A percentile compares a stretch with the other conserved stretches of the same genome.
Evolutionary conservation across 2,329 filamentous ascomycete genomes (phyloP).

Genomic region (Cordyceps cicadae): DNA sequence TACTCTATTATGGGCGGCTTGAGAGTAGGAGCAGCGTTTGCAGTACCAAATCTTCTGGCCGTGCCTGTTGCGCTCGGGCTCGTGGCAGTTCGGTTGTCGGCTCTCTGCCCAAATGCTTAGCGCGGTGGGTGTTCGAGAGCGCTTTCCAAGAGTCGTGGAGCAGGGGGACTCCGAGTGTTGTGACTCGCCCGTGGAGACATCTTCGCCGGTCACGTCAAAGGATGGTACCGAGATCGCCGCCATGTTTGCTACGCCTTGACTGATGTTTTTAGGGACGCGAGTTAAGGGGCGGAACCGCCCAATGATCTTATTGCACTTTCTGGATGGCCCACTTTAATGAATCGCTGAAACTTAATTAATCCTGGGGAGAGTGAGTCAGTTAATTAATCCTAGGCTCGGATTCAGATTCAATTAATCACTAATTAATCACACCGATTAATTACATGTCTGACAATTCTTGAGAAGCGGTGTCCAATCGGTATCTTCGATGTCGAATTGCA

Average conservation of each 20-base stretch:
- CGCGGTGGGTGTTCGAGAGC: background rate
- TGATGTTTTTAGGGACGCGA: background rate
- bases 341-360: conserved; percentile 10
- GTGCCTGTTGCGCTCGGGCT: background rate
- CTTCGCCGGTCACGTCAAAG: background rate
- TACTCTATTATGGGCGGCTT: background rate
- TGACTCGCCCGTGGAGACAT: background rate
- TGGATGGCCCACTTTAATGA: background rate
- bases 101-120: background rate
- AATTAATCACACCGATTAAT: conserved; percentile 3
- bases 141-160: background rate
- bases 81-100: background rate
- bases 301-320: background rate
- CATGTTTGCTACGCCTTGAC: background rate
- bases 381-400: background rate
- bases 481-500: conserved; percentile 68
- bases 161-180: background rate
- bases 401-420: conserved; percentile 3
- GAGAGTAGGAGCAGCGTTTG: conserved; percentile 1
- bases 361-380: conserved; percentile 5
- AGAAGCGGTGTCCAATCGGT: conserved; percentile 46
- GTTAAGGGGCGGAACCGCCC: background rate
- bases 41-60: conserved; percentile 1
- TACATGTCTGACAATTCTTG: conserved; percentile 17
- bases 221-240: background rate